phyloP scores from a whole-genome alignment of 805 yeast species.

The Cyberlindnera saturnus region DNA sequence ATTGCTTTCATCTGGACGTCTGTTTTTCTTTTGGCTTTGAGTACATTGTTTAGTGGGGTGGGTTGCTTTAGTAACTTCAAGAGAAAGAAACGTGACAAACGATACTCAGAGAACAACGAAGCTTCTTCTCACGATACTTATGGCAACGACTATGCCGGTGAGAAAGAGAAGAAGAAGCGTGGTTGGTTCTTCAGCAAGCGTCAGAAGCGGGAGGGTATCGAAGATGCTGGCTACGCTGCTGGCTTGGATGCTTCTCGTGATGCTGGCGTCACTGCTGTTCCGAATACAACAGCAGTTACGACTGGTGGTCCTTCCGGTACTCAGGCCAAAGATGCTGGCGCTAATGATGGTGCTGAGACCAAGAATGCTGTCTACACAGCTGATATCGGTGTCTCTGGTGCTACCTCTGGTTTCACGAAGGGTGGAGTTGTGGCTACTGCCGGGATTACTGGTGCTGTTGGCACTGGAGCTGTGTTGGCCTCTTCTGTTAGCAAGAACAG shows the following conservation, averaged over 20 bases:
- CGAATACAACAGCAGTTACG: too few relatives aligned
- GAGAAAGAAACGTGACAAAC: constrained; percentile 9
- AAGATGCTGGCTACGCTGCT: constrained; percentile 12
- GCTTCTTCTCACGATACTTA: constrained; percentile 23
- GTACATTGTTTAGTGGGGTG: constrained; percentile 16
- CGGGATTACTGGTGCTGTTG: not conserved
- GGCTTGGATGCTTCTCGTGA: not conserved
- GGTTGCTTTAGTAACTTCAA: constrained; percentile 15
- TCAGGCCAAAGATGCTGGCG: not conserved
- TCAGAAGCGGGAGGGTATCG: constrained; percentile 4
- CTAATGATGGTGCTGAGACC: constrained; percentile 5
- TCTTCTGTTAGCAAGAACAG: not conserved
- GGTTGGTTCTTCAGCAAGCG: constrained; percentile 14
- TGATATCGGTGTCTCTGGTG: constrained; percentile 12
- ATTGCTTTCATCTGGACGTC: constrained; percentile 64
- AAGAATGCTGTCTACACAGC: constrained; percentile 12
- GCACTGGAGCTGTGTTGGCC: not conserved
- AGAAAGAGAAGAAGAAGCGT: constrained; percentile 10
- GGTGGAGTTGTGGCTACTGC: not conserved
- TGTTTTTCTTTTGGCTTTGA: constrained; percentile 22
- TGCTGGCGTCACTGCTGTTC: too few relatives aligned
- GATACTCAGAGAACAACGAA: constrained; percentile 17
- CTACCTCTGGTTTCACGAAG: constrained; percentile 6
- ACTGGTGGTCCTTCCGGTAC: not conserved
- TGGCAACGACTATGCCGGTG: constrained; percentile 20